A percentile compares a stretch with the other conserved stretches of the same genome.
Conservation (phyloP, 2,329 filamentous ascomycete species). For the Orbilia javanica region DNA sequence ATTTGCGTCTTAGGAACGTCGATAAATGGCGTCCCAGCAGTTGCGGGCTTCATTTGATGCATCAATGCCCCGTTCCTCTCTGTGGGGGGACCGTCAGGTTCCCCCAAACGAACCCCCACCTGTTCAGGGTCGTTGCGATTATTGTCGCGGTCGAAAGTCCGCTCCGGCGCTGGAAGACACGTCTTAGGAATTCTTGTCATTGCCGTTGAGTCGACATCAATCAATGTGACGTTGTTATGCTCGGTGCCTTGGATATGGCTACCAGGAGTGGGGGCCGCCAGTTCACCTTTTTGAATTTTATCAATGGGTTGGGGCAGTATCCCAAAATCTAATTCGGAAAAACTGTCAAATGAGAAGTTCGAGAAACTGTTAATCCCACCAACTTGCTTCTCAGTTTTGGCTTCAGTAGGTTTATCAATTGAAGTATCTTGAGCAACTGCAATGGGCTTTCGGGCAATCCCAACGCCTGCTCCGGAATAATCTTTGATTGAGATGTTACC, state of each 20-base stretch:
- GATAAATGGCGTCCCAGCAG: background rate
- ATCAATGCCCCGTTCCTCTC: background rate
- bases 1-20: background rate
- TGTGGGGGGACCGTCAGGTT: background rate
- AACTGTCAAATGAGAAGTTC: background rate
- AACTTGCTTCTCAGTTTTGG: background rate
- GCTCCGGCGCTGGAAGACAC: slow-evolving; percentile 7
- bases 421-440: background rate
- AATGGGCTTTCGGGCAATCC: background rate
- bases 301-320: background rate
- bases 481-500: background rate
- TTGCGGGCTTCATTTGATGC: background rate
- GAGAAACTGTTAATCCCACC: background rate
- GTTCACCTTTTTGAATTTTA: background rate
- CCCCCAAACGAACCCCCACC: background rate
- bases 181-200: slow-evolving; percentile 14
- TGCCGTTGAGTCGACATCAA: background rate
- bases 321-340: background rate
- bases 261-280: background rate
- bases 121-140: background rate
- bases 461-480: background rate
- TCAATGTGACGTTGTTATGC: background rate
- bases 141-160: background rate
- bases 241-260: background rate
- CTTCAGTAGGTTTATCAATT: background rate